Percentiles rank a stretch among this genome's conserved stretches.
Evolutionary conservation across 2,329 filamentous ascomycete genomes (phyloP).

Genomic region (Colletotrichum coccodes): DNA sequence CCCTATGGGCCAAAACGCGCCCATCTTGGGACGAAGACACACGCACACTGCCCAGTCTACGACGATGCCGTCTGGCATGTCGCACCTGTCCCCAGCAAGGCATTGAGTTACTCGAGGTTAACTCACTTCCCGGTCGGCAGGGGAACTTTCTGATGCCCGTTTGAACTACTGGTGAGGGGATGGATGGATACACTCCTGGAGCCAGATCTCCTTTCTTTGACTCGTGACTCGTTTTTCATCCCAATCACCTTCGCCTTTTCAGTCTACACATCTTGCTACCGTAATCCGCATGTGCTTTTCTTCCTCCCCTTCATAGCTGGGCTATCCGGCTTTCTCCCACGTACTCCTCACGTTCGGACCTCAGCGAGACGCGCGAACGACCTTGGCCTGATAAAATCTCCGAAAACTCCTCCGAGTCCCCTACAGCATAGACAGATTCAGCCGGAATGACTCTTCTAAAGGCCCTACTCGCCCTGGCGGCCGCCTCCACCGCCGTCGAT

Average conservation of each 20-base stretch:
- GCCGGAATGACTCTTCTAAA: constrained; percentile 23
- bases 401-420: not conserved
- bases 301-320: not conserved
- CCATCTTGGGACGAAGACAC: constrained; percentile 9
- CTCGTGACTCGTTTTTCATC: not conserved
- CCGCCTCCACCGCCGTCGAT: constrained; percentile 12
- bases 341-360: not conserved
- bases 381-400: not conserved
- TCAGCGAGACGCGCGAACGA: constrained; percentile 8
- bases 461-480: constrained; percentile 26
- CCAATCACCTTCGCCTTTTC: not conserved
- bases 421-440: not conserved
- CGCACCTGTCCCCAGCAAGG: constrained; percentile 2
- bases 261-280: constrained; percentile 1
- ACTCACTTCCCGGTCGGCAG: not conserved
- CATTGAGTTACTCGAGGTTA: not conserved
- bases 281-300: not conserved
- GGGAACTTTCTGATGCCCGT: not conserved
- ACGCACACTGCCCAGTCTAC: not conserved
- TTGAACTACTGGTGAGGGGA: not conserved
- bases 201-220: not conserved
- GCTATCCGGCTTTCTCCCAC: not conserved
- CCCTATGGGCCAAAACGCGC: not conserved
- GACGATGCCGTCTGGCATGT: constrained; percentile 9
- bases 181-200: constrained; percentile 3